These are phyloP conservation scores for Penicillium decumbens DNA, from an alignment of 2,329 filamentous ascomycete genomes.

Conservation along the genomic window DNA sequence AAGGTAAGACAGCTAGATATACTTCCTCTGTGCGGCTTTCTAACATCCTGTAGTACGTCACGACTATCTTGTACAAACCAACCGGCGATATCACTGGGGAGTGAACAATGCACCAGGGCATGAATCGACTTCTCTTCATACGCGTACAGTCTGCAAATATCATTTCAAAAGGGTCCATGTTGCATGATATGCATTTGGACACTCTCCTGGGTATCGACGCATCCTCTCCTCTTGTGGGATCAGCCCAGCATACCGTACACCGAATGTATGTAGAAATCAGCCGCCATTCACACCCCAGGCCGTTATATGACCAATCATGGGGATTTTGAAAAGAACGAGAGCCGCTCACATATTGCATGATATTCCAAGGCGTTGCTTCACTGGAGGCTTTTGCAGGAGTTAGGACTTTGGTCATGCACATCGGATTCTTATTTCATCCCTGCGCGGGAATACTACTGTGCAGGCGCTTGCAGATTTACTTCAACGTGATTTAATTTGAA, in stretches of 20 bases:
- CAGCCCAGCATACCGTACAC: not conserved
- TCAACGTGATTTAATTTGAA: not conserved
- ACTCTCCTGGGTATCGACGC: not conserved
- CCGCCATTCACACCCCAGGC: not conserved
- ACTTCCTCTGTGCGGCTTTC: not conserved
- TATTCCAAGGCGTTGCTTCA: conserved; percentile 9
- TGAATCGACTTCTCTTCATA: not conserved
- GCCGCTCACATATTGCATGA: conserved; percentile 10
- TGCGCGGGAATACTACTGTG: not conserved
- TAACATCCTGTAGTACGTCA: conserved; percentile 63
- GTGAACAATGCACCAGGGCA: conserved; percentile 16
- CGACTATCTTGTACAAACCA: conserved; percentile 95
- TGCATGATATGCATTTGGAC: conserved; percentile 1
- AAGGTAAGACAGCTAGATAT: conserved; percentile 50
- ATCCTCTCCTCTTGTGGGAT: not conserved
- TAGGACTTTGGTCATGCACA: not conserved
- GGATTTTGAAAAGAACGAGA: not conserved
- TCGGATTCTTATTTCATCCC: not conserved
- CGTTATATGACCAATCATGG: not conserved
- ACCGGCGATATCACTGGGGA: conserved; percentile 47
- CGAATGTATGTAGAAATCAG: not conserved
- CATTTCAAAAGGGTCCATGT: not conserved
- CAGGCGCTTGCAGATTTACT: not conserved
- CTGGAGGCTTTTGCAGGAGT: conserved; percentile 1
- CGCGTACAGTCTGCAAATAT: not conserved